Percentiles rank a stretch among this genome's conserved stretches.
phyloP scores from a whole-genome alignment of 2,329 filamentous ascomycete species.

The Pezicula radicicola region DNA sequence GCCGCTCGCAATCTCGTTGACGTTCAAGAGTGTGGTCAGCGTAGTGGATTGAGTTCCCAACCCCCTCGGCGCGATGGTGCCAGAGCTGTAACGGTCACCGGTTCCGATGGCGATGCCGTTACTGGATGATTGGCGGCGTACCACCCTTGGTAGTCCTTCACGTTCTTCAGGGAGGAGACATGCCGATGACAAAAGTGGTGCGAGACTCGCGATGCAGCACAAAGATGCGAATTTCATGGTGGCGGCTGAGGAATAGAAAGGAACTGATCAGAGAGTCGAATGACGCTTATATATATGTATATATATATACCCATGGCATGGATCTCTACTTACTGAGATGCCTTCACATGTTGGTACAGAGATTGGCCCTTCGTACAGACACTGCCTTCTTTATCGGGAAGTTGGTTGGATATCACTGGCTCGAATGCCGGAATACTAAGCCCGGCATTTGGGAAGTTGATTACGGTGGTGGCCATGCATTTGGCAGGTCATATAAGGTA shows the following conservation, averaged over 20 bases:
- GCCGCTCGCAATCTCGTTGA: constrained; percentile 37
- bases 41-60: constrained; percentile 35
- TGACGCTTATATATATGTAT: background rate
- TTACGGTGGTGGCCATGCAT: constrained; percentile 1
- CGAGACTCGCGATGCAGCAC: constrained; percentile 10
- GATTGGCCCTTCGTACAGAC: background rate
- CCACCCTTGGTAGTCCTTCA: constrained; percentile 13
- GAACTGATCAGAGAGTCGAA: background rate
- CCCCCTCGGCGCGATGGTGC: constrained; percentile 37
- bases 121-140: constrained; percentile 12
- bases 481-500: background rate
- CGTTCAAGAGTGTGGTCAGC: constrained; percentile 38
- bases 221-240: constrained; percentile 18
- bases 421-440: constrained; percentile 1
- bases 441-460: constrained; percentile 2
- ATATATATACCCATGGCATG: background rate
- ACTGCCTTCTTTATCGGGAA: background rate
- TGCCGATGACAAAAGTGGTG: constrained; percentile 12
- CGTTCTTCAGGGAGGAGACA: constrained; percentile 38
- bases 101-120: constrained; percentile 34
- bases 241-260: background rate
- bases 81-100: constrained; percentile 39
- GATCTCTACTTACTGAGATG: background rate
- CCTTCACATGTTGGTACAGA: background rate
- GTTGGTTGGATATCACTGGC: background rate